Evolutionary conservation across 768 basidiomycete species (phyloP).

Genomic region (Boletus bicolor): DNA sequence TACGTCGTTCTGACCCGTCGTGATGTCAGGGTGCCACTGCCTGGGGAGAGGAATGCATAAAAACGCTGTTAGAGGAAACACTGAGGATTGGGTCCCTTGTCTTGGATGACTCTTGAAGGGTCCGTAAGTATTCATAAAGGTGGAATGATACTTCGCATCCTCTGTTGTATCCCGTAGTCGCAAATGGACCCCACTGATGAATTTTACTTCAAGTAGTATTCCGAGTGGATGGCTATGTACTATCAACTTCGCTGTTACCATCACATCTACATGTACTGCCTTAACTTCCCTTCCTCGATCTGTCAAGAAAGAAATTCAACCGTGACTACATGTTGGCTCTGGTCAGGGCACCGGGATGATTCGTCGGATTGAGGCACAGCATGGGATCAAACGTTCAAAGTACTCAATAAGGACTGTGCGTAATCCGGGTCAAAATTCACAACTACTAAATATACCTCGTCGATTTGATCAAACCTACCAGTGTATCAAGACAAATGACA

Average conservation of each 20-base stretch:
- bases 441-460: neutral
- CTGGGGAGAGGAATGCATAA: constrained; percentile 20
- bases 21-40: constrained; percentile 16
- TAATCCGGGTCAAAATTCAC: too few relatives aligned
- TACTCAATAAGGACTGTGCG: neutral
- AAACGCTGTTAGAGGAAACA: constrained; percentile 13
- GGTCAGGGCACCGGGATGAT: neutral
- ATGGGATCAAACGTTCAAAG: neutral
- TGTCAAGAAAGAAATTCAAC: neutral
- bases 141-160: too few relatives aligned
- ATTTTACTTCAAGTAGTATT: neutral
- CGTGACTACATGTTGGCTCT: neutral
- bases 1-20: neutral
- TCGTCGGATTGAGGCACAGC: neutral
- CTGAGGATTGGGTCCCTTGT: constrained; percentile 16
- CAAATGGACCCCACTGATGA: too few relatives aligned
- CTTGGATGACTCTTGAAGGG: neutral
- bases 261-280: neutral
- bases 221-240: neutral
- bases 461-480: neutral
- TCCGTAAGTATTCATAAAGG: neutral
- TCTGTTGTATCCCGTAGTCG: neutral
- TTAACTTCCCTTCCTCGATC: too few relatives aligned
- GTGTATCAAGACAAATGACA: neutral
- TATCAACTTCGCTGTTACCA: neutral